Evolutionary conservation across 371 early-diverging fungal species (phyloP).

Genomic region (Apophysomyces elegans): DNA sequence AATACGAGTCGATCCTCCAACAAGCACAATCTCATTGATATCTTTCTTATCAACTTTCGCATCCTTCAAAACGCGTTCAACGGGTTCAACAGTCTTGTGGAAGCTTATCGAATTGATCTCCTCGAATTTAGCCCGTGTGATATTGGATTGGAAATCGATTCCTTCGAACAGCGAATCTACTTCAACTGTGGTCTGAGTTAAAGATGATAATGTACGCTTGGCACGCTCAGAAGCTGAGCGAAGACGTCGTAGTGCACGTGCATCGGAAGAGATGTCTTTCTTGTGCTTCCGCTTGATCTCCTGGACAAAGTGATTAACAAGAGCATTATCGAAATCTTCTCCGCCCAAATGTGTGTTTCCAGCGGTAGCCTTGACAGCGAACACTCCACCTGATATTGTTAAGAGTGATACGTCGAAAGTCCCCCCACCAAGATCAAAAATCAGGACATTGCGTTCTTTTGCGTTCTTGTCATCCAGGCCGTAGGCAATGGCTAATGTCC

Average conservation of each 20-base stretch:
- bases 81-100: constrained; percentile 81
- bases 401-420: constrained; percentile 95
- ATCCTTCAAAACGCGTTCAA: constrained; percentile 86
- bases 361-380: constrained; percentile 95
- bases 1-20: constrained; percentile 99
- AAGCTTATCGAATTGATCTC: constrained; percentile 89
- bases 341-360: constrained; percentile 98
- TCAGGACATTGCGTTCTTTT: constrained; percentile 72
- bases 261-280: constrained; percentile 80
- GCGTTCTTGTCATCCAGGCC: constrained; percentile 80
- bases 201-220: constrained; percentile 93
- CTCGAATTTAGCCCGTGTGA: constrained; percentile 95
- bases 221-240: constrained; percentile 96
- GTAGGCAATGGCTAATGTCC: constrained; percentile 83
- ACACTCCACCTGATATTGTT: constrained; percentile 88
- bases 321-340: constrained; percentile 93
- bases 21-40: constrained; percentile 96
- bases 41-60: constrained; percentile 90
- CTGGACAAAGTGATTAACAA: constrained; percentile 82
- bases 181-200: constrained; percentile 83
- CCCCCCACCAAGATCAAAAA: constrained; percentile 97
- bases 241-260: constrained; percentile 90
- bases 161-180: constrained; percentile 92
- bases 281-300: constrained; percentile 85
- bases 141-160: constrained; percentile 83